phyloP scores from a whole-genome alignment of 495 filamentous ascomycete genomes.

The Podospora tetraspora region DNA sequence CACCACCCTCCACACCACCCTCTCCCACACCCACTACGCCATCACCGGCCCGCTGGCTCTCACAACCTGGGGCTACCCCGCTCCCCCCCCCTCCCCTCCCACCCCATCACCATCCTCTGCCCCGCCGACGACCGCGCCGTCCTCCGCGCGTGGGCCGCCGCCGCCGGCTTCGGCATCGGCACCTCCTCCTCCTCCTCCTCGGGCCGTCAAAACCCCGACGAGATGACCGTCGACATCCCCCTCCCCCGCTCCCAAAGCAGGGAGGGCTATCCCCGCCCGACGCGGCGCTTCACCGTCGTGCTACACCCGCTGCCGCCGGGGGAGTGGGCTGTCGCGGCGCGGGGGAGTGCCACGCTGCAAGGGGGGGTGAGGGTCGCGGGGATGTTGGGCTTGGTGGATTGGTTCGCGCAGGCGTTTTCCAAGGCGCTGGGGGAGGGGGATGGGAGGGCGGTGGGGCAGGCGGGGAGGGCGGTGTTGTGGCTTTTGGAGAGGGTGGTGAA shows the following conservation, averaged over 20 bases:
- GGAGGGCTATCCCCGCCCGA: too few relatives aligned
- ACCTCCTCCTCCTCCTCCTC: not conserved
- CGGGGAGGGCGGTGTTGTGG: not conserved
- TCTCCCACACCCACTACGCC: constrained; percentile 2
- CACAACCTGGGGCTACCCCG: not conserved
- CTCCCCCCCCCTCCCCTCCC: not conserved
- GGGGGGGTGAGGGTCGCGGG: not conserved
- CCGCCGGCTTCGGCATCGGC: not conserved
- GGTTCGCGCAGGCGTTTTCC: not conserved
- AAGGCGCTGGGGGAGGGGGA: not conserved
- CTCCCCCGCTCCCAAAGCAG: not conserved
- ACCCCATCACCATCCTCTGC: constrained; percentile 1
- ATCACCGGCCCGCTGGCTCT: not conserved
- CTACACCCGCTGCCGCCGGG: not conserved
- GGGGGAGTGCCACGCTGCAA: not conserved
- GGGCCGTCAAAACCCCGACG: not conserved
- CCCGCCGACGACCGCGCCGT: not conserved
- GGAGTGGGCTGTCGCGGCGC: not conserved
- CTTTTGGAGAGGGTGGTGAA: not conserved
- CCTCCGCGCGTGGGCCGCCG: not conserved
- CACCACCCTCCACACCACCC: not conserved
- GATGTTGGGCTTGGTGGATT: not conserved
- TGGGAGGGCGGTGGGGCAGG: not conserved
- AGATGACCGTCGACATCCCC: not conserved
- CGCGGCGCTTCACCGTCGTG: not conserved